These are phyloP conservation scores for Solanum etuberosum DNA, from an alignment of 257 asterid genomes.

Conservation along the genomic window DNA sequence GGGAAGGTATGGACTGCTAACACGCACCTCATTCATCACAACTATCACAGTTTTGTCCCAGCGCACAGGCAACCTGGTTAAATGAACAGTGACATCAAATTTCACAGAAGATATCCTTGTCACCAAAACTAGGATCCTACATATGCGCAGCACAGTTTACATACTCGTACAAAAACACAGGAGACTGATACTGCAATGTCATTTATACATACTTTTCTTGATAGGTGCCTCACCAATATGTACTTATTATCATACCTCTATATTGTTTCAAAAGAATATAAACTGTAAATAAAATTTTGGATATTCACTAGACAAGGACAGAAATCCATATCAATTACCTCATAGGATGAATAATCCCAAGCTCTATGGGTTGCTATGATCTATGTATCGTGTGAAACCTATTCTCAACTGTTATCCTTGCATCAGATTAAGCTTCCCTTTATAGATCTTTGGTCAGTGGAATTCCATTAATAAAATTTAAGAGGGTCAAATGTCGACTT, in stretches of 20 bases:
- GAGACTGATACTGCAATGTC: background rate
- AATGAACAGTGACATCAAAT: slow-evolving; percentile 1
- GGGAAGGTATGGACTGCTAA: slow-evolving; percentile 84
- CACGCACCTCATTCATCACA: slow-evolving; percentile 96
- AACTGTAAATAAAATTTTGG: background rate
- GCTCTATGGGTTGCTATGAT: background rate
- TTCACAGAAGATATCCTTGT: background rate
- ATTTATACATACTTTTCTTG: background rate
- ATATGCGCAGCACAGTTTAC: background rate
- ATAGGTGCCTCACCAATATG: background rate
- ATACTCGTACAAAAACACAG: background rate
- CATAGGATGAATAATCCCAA: background rate
- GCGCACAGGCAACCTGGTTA: slow-evolving; percentile 81
- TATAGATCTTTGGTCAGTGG: background rate
- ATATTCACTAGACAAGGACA: background rate
- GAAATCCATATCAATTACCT: background rate
- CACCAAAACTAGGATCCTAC: background rate
- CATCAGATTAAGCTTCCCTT: background rate
- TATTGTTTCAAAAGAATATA: background rate
- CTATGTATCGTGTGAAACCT: background rate
- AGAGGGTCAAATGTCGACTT: background rate
- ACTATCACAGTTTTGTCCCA: slow-evolving; percentile 91
- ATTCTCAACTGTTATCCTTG: background rate
- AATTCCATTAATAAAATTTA: background rate
- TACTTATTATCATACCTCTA: background rate